phyloP scores from a whole-genome alignment of 495 filamentous ascomycete species.

The Baudoinia panamericana region DNA sequence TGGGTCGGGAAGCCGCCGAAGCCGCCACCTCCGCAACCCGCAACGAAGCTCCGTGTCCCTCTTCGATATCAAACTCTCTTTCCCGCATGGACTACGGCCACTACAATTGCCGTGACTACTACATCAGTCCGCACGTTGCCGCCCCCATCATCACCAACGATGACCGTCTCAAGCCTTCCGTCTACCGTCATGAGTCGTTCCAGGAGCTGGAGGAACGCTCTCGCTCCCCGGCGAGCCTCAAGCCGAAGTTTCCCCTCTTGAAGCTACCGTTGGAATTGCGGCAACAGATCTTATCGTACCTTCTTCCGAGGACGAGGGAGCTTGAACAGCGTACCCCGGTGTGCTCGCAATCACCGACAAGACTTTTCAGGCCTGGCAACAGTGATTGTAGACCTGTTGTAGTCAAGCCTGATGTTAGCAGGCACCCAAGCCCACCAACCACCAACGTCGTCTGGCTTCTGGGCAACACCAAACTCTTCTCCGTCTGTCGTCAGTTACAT shows the following conservation, averaged over 20 bases:
- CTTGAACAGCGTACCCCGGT: conserved; percentile 10
- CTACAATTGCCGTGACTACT: conserved; percentile 21
- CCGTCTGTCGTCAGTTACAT: conserved; percentile 24
- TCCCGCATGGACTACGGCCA: conserved; percentile 18
- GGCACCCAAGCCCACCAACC: neutral
- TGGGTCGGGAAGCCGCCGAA: no score
- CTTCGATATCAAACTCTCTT: no score
- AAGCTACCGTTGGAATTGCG: conserved; percentile 30
- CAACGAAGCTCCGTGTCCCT: no score
- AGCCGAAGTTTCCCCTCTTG: conserved; percentile 24
- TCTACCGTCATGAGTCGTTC: conserved; percentile 14
- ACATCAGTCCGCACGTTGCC: conserved; percentile 9
- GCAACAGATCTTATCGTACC: conserved; percentile 26
- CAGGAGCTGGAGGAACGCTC: conserved; percentile 16
- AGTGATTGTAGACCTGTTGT: no score
- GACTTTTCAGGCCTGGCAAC: conserved; percentile 18
- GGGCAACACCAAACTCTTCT: conserved; percentile 24
- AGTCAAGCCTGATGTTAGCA: conserved; percentile 6
- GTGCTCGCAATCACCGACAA: conserved; percentile 12
- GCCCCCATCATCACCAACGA: conserved; percentile 6
- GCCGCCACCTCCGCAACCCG: no score
- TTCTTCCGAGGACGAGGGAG: conserved; percentile 26
- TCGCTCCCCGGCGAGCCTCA: conserved; percentile 13
- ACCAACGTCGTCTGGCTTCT: conserved; percentile 28
- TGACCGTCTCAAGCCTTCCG: neutral